Evolutionary conservation across 257 asterid species (phyloP), one percentile per base, ranked within the genome.

Genomic region (Fraxinus quadrangulata): DNA sequence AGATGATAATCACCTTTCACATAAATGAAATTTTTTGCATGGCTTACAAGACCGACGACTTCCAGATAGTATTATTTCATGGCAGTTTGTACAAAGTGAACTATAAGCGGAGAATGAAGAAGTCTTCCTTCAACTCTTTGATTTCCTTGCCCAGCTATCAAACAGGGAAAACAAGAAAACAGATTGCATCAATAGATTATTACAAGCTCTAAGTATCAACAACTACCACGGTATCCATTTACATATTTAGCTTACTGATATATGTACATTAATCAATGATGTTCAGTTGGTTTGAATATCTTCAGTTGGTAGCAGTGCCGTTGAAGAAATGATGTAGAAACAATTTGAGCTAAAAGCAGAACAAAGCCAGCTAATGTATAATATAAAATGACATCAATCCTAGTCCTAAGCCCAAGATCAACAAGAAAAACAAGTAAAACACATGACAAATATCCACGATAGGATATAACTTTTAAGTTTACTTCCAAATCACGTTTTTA

Each of bases 51-150:
- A 79, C 93, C 94, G 86, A 73, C 80, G 82, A 9, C 79, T 75
- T 76, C 90, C 91, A 4, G 92, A 84, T 45, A 87, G 70, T 63
- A 91, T 87, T 34, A 84, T 81, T 80, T 86, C 86, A 51, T 81
- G 84, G 86, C 97, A 92, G 73, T 77, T 83, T 71, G 80, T 72
- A 84, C 96, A 92, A 92, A 33, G 81, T 82, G 78, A 78, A 83
- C 14, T 82, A 91, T 86, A 93, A 85, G 79, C 82, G 86, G 76
- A 89, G 85, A 70, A 93, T 85, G 12, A 91, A 59, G 75, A 91
- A 89, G 77, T 88, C 83, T 28, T 92, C 94, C 84, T 91, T 93
- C 1, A n/a, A 70, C 11, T 86, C 76, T 80, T 79, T 81, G 79
- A 91, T 86, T 14, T 19, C 67, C 21, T 84, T 83, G 30, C 90